Evolutionary conservation across 345 rosid genomes (phyloP).

Genomic region (Camelina sativa): DNA sequence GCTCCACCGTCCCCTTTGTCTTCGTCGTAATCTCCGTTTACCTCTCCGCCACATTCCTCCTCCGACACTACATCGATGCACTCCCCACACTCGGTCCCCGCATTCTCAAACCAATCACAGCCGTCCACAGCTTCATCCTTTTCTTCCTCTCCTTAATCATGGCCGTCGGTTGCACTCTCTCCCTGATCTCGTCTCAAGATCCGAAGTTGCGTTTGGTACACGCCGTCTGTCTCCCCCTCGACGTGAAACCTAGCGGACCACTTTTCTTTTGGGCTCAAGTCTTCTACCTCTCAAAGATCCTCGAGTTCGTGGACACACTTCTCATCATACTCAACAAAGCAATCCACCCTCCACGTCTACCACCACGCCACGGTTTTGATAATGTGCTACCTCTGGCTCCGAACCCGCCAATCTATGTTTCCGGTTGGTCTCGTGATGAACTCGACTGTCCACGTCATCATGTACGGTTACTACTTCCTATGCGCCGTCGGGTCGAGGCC

Average conservation of each 20-base stretch:
- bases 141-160: slow-evolving; percentile 62
- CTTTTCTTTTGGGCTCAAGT: slow-evolving; percentile 77
- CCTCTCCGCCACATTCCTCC: slow-evolving; percentile 59
- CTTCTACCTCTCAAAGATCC: slow-evolving; percentile 73
- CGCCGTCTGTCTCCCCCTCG: slow-evolving; percentile 57
- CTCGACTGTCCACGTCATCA: slow-evolving; percentile 64
- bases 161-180: slow-evolving; percentile 74
- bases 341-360: slow-evolving; percentile 72
- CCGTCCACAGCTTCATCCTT: slow-evolving; percentile 73
- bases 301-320: slow-evolving; percentile 67
- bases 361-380: slow-evolving; percentile 78
- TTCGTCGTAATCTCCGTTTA: slow-evolving; percentile 51
- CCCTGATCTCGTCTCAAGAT: slow-evolving; percentile 42
- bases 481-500: slow-evolving; percentile 68
- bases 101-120: slow-evolving; percentile 70
- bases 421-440: slow-evolving; percentile 61
- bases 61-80: slow-evolving; percentile 40
- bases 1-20: slow-evolving; percentile 62
- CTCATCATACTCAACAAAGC: slow-evolving; percentile 61
- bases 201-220: background rate
- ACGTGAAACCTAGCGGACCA: slow-evolving; percentile 53
- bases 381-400: slow-evolving; percentile 72
- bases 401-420: slow-evolving; percentile 62
- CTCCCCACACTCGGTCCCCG: slow-evolving; percentile 43
- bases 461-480: slow-evolving; percentile 72